phyloP scores from a whole-genome alignment of 2,329 filamentous ascomycete genomes.

The Aspergillus alliaceus region DNA sequence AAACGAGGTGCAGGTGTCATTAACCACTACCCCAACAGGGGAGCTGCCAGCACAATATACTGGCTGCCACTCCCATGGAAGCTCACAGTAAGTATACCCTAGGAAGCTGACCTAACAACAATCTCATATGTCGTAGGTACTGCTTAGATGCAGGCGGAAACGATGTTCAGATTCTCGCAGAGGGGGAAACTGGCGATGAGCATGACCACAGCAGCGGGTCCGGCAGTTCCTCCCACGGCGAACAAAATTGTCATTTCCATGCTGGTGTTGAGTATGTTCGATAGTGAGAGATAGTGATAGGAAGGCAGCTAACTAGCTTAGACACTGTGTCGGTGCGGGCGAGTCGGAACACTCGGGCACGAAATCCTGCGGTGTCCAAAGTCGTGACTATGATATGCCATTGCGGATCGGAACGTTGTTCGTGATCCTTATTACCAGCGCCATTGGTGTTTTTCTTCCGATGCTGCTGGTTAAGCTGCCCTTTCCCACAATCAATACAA shows the following conservation, averaged over 20 bases:
- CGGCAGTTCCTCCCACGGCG: slow-evolving; percentile 16
- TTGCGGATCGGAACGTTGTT: slow-evolving; percentile 72
- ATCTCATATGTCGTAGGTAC: slow-evolving; percentile 46
- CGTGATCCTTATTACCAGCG: slow-evolving; percentile 67
- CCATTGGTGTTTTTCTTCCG: slow-evolving; percentile 67
- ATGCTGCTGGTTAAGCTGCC: slow-evolving; percentile 63
- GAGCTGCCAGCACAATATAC: slow-evolving; percentile 63
- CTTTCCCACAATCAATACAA: slow-evolving; percentile 47
- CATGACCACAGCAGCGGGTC: slow-evolving; percentile 21
- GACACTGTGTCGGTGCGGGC: slow-evolving; percentile 56
- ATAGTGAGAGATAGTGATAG: not conserved
- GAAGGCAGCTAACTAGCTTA: slow-evolving; percentile 14
- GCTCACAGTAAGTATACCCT: slow-evolving; percentile 49
- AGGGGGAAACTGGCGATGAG: slow-evolving; percentile 26
- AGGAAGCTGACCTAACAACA: not conserved
- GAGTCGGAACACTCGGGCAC: slow-evolving; percentile 40
- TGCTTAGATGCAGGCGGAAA: slow-evolving; percentile 61
- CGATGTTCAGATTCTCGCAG: slow-evolving; percentile 58
- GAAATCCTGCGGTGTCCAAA: slow-evolving; percentile 47
- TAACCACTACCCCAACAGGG: slow-evolving; percentile 54
- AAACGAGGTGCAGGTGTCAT: slow-evolving; percentile 37
- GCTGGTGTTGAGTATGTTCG: slow-evolving; percentile 69
- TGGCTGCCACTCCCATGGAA: slow-evolving; percentile 63
- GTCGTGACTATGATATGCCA: slow-evolving; percentile 65
- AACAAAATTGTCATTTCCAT: slow-evolving; percentile 69